These are phyloP conservation scores for Trichoderma afroharzianum DNA, from an alignment of 2,329 filamentous ascomycete genomes.

Conservation along the genomic window DNA sequence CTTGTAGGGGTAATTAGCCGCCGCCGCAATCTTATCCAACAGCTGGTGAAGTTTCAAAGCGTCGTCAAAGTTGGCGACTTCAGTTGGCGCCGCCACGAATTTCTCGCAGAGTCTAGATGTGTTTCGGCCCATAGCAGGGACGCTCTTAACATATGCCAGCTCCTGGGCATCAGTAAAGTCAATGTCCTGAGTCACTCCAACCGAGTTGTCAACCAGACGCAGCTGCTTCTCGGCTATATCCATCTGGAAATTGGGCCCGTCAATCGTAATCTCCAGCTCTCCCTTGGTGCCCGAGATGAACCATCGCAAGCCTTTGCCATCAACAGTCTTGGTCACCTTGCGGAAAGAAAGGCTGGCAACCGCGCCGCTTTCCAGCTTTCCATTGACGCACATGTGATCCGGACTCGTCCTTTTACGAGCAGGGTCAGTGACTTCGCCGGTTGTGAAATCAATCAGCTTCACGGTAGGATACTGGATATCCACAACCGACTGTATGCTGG, in stretches of 20 bases:
- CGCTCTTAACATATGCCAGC: conserved; percentile 82
- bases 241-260: conserved; percentile 32
- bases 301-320: conserved; percentile 29
- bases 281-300: conserved; percentile 36
- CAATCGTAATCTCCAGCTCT: conserved; percentile 29
- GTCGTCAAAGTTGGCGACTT: conserved; percentile 7
- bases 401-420: conserved; percentile 27
- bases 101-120: conserved; percentile 3
- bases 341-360: conserved; percentile 28
- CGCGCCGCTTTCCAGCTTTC: conserved; percentile 28
- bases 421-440: conserved; percentile 24
- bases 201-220: neutral
- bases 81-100: neutral
- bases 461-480: conserved; percentile 23
- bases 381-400: conserved; percentile 34
- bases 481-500: conserved; percentile 22
- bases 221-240: neutral
- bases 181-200: conserved; percentile 29
- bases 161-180: conserved; percentile 38
- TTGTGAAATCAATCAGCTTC: conserved; percentile 22
- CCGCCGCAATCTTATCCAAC: conserved; percentile 7
- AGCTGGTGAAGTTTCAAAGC: conserved; percentile 7
- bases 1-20: neutral
- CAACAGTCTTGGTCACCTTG: conserved; percentile 18
- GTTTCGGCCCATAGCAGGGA: conserved; percentile 44